These are phyloP conservation scores for Hapsidospora chrysogenum DNA, from an alignment of 495 filamentous ascomycete genomes.

Conservation along the genomic window DNA sequence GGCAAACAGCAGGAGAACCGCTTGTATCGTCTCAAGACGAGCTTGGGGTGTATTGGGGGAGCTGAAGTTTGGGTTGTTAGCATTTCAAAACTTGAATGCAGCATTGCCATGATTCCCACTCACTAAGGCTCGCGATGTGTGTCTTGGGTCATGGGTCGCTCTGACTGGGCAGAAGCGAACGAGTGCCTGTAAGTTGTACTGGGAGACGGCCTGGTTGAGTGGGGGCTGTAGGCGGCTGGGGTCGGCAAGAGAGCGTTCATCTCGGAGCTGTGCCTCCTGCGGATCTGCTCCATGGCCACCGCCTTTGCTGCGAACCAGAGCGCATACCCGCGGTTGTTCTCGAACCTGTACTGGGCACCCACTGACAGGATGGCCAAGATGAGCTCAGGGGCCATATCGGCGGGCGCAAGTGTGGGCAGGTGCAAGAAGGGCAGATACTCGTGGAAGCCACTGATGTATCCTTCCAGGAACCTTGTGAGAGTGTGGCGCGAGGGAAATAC, in stretches of 20 bases:
- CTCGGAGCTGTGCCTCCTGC: constrained; percentile 32
- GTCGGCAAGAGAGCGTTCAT: constrained; percentile 31
- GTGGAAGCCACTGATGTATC: constrained; percentile 51
- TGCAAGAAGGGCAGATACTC: constrained; percentile 55
- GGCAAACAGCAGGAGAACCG: constrained; percentile 37
- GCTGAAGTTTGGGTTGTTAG: constrained; percentile 13
- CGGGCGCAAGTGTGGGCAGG: constrained; percentile 40
- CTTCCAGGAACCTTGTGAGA: constrained; percentile 46
- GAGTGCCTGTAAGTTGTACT: constrained; percentile 32
- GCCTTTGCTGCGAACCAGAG: constrained; percentile 51
- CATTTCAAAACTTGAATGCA: too few relatives aligned
- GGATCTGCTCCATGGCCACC: constrained; percentile 34
- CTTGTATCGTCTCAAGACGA: constrained; percentile 37
- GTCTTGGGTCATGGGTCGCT: constrained; percentile 32
- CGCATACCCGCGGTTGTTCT: constrained; percentile 47
- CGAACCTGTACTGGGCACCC: constrained; percentile 54
- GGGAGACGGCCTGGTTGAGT: constrained; percentile 32
- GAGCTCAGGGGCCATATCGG: constrained; percentile 37
- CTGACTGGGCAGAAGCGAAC: constrained; percentile 31
- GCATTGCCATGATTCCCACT: too few relatives aligned
- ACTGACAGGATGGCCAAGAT: constrained; percentile 47
- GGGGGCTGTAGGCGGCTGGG: constrained; percentile 30
- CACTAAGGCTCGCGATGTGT: constrained; percentile 35
- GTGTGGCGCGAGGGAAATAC: constrained; percentile 47
- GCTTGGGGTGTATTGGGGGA: constrained; percentile 34